Conservation (phyloP, 345 rosid genomes). For the Jatropha curcas region DNA sequence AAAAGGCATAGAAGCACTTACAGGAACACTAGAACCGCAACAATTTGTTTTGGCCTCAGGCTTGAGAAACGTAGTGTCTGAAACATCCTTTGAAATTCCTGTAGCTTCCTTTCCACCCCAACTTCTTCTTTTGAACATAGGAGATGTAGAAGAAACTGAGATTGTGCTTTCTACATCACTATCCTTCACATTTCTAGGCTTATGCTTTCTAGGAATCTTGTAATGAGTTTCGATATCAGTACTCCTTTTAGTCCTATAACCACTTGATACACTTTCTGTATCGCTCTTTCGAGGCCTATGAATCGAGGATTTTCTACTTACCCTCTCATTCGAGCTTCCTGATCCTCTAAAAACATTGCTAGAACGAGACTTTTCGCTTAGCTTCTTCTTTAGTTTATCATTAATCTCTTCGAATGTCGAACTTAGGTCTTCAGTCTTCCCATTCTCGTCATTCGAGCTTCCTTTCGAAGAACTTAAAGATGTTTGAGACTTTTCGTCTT, state of each 20-base stretch:
- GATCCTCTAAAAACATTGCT: background rate
- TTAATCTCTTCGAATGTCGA: background rate
- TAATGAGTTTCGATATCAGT: slow-evolving; percentile 14
- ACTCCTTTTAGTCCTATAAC: slow-evolving; percentile 6
- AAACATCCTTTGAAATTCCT: slow-evolving; percentile 23
- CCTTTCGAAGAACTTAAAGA: background rate
- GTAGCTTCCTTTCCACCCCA: slow-evolving; percentile 38
- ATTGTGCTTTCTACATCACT: slow-evolving; percentile 46
- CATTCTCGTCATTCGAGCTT: background rate
- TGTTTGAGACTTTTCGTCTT: background rate
- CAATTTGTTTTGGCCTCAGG: slow-evolving; percentile 31
- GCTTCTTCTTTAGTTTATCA: slow-evolving; percentile 3
- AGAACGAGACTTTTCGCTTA: background rate
- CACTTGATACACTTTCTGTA: slow-evolving; percentile 9
- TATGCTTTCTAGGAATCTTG: slow-evolving; percentile 20
- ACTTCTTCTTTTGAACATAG: slow-evolving; percentile 45
- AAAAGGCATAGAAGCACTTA: slow-evolving; percentile 23
- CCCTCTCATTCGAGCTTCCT: background rate
- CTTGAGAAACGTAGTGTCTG: slow-evolving; percentile 31
- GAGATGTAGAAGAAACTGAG: slow-evolving; percentile 23
- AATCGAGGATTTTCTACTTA: background rate
- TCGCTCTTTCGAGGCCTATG: slow-evolving; percentile 12
- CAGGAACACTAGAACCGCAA: slow-evolving; percentile 18
- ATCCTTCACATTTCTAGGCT: slow-evolving; percentile 23
- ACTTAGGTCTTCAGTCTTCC: background rate